Evolutionary conservation across 2,329 filamentous ascomycete species (phyloP).

Genomic region (Rachicladosporium sp.): DNA sequence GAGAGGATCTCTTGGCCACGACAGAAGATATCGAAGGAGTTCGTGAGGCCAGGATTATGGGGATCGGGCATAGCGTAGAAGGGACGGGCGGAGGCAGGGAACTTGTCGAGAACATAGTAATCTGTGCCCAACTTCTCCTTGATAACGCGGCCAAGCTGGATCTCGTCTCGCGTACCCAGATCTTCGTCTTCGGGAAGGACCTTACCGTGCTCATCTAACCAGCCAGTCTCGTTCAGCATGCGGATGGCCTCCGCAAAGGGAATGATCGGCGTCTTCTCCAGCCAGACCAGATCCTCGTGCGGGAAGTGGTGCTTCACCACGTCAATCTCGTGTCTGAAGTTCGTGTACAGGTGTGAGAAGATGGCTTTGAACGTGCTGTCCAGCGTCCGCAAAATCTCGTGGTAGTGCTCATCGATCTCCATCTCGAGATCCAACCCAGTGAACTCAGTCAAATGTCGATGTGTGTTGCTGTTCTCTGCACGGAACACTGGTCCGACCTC

Average conservation of each 20-base stretch:
- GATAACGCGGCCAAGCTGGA: slow-evolving; percentile 69
- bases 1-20: slow-evolving; percentile 87
- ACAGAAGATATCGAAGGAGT: slow-evolving; percentile 91
- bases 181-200: slow-evolving; percentile 62
- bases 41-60: slow-evolving; percentile 60
- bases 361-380: slow-evolving; percentile 74
- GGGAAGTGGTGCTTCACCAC: slow-evolving; percentile 74
- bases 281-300: slow-evolving; percentile 73
- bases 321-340: slow-evolving; percentile 60
- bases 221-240: slow-evolving; percentile 68
- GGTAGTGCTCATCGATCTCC: slow-evolving; percentile 78
- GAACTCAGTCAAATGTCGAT: slow-evolving; percentile 87
- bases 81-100: slow-evolving; percentile 69
- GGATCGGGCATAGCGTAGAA: slow-evolving; percentile 86
- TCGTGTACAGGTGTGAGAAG: slow-evolving; percentile 57
- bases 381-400: slow-evolving; percentile 69
- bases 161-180: slow-evolving; percentile 73
- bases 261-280: slow-evolving; percentile 73
- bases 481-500: slow-evolving; percentile 86
- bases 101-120: slow-evolving; percentile 91
- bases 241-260: slow-evolving; percentile 67
- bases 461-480: slow-evolving; percentile 91
- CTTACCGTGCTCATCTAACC: slow-evolving; percentile 65
- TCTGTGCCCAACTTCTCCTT: slow-evolving; percentile 80
- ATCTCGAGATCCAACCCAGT: slow-evolving; percentile 89